phyloP scores from a whole-genome alignment of 768 basidiomycete genomes.

The Xanthoconium purpureum region DNA sequence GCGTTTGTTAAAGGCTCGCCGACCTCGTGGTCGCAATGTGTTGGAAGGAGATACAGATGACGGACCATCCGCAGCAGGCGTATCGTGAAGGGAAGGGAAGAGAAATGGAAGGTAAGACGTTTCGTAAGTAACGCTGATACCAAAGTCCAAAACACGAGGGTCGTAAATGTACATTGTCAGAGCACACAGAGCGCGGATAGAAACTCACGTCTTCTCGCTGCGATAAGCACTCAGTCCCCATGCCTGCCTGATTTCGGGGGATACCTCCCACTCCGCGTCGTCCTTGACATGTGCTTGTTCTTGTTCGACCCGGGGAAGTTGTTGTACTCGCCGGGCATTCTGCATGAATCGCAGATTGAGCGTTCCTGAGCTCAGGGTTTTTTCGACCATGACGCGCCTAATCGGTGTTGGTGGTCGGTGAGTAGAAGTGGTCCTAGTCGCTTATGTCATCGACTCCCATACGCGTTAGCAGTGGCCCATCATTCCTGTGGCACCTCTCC shows the following conservation, averaged over 20 bases:
- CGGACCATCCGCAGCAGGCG: constrained; percentile 18
- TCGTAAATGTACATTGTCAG: constrained; percentile 21
- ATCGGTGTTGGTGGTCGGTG: not conserved
- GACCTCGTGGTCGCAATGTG: constrained; percentile 40
- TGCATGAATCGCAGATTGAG: constrained; percentile 72
- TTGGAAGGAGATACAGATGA: constrained; percentile 22
- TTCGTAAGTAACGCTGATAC: constrained; percentile 46
- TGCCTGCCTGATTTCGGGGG: constrained; percentile 48
- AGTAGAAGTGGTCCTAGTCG: not conserved
- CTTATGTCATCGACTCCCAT: constrained; percentile 24
- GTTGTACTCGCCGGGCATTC: constrained; percentile 58
- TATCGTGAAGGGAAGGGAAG: constrained; percentile 40
- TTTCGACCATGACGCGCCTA: constrained; percentile 29
- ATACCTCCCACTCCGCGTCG: constrained; percentile 64
- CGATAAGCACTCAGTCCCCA: constrained; percentile 40
- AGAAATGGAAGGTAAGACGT: constrained; percentile 66
- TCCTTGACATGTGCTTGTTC: constrained; percentile 57
- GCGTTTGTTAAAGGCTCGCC: constrained; percentile 49
- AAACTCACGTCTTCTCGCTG: constrained; percentile 27
- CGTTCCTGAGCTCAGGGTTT: constrained; percentile 60
- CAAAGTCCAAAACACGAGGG: constrained; percentile 6
- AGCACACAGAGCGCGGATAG: constrained; percentile 4
- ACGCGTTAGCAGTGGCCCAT: not conserved
- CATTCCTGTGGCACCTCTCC: constrained; percentile 13
- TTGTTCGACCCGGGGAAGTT: constrained; percentile 45